Base-by-base conservation (phyloP, 371 early-diverging fungal genomes). In the Fennellomyces sp. region DNA sequence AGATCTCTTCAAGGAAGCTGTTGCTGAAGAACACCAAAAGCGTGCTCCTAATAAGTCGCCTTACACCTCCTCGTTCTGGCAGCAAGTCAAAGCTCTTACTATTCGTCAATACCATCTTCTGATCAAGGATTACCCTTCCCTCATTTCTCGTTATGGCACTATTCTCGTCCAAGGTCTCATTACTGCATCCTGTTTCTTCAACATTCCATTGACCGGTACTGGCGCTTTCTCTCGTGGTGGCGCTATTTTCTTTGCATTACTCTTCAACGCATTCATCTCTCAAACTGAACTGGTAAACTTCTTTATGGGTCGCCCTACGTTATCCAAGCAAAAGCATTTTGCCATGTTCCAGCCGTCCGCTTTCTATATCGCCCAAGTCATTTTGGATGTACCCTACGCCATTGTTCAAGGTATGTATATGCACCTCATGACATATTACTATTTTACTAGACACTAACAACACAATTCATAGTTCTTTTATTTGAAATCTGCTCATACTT, bases 211-310 rank as follows among this genome's bases (percentile, higher is more conserved):
- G 1, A 66, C 66, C 52, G 73, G 78, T 5, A 61, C 64, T 21
- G 90, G 91, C 29, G 83, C 87, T 45, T 88, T 89, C 63, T 81
- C 86, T 3, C 85, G 93, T 28, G 90, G 89, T 31, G 91, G 91
- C 72, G 89, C 85, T 12, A 50, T 88, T 6, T 84, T 86, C 52
- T 83, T 84, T 45, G 68, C 77, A 7, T 61, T 84, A 1, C 54
- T 88, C 15, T 82, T 85, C 63, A 85, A 80, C 39, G 55, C 84
- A 11, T 75, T 88, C 26, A 68, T 83, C 13, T 63, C 83, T 12
- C 78, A 81, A 59, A 59, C 83, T 6, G 84, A 84, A 59, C 42
- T 85, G 21, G 78, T 84, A 4, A 64, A 65, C 17, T 76, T 76
- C 39, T 62, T 86, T 52, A 70, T 73, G 25, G 88, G 86, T 28